Conservation (phyloP, 2,329 filamentous ascomycete species). For the Calonectria pauciramosa region DNA sequence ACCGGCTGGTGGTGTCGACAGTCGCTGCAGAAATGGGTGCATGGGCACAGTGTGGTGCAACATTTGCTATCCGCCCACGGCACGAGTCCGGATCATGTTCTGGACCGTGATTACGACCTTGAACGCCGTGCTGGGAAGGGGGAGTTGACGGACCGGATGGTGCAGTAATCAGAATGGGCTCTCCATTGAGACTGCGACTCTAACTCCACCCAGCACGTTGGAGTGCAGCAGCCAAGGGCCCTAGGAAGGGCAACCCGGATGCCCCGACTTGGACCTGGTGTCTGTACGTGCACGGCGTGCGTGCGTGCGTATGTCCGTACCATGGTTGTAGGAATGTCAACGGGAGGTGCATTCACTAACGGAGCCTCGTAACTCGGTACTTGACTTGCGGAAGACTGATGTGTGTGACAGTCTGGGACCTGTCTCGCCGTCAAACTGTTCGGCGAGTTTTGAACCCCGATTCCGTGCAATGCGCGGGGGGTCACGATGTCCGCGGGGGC, state of each 20-base stretch:
- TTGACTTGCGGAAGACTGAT: background rate
- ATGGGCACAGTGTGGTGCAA: background rate
- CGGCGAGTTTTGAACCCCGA: background rate
- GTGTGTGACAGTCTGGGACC: background rate
- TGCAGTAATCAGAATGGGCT: background rate
- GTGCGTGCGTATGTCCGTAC: background rate
- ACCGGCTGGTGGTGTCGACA: background rate
- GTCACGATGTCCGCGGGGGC: background rate
- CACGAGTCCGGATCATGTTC: background rate
- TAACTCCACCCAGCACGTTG: slow-evolving; percentile 23
- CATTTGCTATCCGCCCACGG: background rate
- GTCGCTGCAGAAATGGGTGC: background rate
- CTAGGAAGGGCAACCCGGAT: slow-evolving; percentile 11
- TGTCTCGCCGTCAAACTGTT: background rate
- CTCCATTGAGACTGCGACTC: slow-evolving; percentile 5
- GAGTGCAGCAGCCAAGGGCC: slow-evolving; percentile 24
- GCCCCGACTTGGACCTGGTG: slow-evolving; percentile 16
- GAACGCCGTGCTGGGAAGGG: slow-evolving; percentile 14
- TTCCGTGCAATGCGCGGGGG: background rate
- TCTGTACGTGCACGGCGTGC: slow-evolving; percentile 1
- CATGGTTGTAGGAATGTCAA: background rate
- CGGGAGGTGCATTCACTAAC: background rate
- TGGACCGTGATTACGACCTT: background rate
- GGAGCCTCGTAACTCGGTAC: slow-evolving; percentile 20
- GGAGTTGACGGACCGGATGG: background rate